phyloP scores from a whole-genome alignment of 345 rosid species.

The Gossypium herbaceum region DNA sequence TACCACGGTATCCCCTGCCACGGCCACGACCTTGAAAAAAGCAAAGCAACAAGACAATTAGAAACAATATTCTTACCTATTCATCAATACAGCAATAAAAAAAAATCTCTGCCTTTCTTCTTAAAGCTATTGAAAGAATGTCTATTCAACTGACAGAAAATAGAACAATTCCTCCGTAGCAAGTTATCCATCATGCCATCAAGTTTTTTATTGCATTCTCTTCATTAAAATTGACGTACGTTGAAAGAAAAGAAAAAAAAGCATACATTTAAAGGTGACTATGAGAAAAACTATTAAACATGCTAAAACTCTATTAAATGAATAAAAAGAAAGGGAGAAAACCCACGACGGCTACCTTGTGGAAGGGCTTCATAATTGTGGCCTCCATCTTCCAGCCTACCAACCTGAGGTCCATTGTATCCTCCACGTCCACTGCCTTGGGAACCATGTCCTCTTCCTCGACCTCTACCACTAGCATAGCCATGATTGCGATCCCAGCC shows the following conservation, averaged over 20 bases:
- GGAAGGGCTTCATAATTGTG: conserved; percentile 55
- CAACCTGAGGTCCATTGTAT: conserved; percentile 65
- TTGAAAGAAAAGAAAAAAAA: not conserved
- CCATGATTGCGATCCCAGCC: conserved; percentile 66
- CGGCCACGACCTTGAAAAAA: conserved; percentile 59
- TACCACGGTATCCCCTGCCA: conserved; percentile 62
- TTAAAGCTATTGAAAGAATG: not conserved
- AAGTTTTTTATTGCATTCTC: not conserved
- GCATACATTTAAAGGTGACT: not conserved
- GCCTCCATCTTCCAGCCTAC: conserved; percentile 63
- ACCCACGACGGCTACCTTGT: conserved; percentile 33
- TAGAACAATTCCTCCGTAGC: not conserved
- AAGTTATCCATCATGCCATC: not conserved
- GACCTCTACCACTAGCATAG: conserved; percentile 70
- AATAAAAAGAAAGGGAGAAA: not conserved
- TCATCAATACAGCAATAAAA: not conserved
- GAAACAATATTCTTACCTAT: not conserved
- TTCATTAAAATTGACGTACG: not conserved
- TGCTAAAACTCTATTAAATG: not conserved
- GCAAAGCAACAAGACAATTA: not conserved
- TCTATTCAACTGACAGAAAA: not conserved
- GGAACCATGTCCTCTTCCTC: conserved; percentile 77
- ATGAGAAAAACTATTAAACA: not conserved
- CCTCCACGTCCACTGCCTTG: conserved; percentile 88
- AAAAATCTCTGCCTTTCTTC: not conserved